A percentile compares a stretch with the other conserved stretches of the same genome.
Conservation (phyloP, 495 filamentous ascomycete genomes). For the Astrocystis sublimbata region DNA sequence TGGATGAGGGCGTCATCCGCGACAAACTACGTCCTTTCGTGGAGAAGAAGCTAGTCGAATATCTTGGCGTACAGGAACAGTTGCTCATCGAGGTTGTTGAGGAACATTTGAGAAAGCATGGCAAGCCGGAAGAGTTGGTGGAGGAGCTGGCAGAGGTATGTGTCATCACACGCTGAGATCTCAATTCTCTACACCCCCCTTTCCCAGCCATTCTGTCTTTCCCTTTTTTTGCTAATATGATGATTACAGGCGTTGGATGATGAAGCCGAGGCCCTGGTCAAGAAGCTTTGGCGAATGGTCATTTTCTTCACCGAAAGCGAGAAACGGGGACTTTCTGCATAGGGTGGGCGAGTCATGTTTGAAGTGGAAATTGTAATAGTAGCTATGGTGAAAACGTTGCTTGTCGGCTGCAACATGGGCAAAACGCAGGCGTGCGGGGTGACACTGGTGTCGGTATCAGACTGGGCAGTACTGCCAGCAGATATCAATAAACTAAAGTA, state of each 20-base stretch:
- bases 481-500: no score
- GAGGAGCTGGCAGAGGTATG: constrained; percentile 80
- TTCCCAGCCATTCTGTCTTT: constrained; percentile 12
- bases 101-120: constrained; percentile 77
- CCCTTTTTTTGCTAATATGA: constrained; percentile 18
- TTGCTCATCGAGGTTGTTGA: constrained; percentile 92
- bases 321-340: constrained; percentile 81
- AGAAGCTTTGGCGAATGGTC: constrained; percentile 97
- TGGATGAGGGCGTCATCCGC: constrained; percentile 78
- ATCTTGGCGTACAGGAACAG: constrained; percentile 94
- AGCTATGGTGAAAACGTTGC: neutral
- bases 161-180: no score
- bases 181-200: no score
- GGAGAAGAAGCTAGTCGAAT: constrained; percentile 97
- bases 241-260: constrained; percentile 80
- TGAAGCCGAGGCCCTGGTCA: constrained; percentile 89
- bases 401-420: neutral
- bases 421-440: neutral
- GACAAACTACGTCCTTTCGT: constrained; percentile 93
- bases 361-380: constrained; percentile 10
- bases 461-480: no score
- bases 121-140: constrained; percentile 75
- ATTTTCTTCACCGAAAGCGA: constrained; percentile 98
- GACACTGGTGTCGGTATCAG: no score
- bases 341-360: neutral